Evolutionary conservation across 176 grass and related monocot genomes (phyloP), one percentile per base, ranked within the genome.

Genomic region (Cenchrus americanus): DNA sequence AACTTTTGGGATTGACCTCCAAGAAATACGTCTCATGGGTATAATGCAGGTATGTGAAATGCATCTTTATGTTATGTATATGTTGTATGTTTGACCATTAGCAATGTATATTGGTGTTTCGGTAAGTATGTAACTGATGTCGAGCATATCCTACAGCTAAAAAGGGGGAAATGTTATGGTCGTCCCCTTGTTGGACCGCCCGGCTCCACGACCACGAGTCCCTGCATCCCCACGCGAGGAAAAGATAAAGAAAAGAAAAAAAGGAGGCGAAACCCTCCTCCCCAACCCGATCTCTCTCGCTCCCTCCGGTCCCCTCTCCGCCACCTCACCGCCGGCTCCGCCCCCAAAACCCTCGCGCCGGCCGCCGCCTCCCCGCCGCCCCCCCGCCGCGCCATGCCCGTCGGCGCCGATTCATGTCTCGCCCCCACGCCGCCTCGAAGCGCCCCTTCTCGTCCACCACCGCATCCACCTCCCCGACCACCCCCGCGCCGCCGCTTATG

Each of bases 1-100:
- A 52, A 89, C 88, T 85, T 94, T 94, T 82, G 92, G 95, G 18
- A 74, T 97, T 53, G 90, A 94, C 80, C 75, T 97, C 83, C 32
- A 60, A 30, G 71, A 82, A 55, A 94, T 97, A 87, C 83, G 95
- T 15, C 71, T 91, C 86, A 89, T 89, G 82, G 95, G 95, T 51
- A 91, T 94, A 87, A 69, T 97, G 14, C 95, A 97, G 92, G 95
- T 94, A 92, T 19, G 32, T 49, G 3, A 19, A 18, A 79, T 68
- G 14, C 37, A 8, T 42, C 14, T 1, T 82, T 57, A 60, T 49
- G 43, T 26, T 34, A 50, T 64, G 47, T 30, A 43, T 43, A 43
- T 7, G 6, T 72, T 8, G 4, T 26, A 3, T 41, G 49, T 22
- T 73, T 79, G 11, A 43, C 58, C 66, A 60, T 15, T 61, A 44